phyloP scores from a whole-genome alignment of 2,329 filamentous ascomycete species.

The Colletotrichum limetticola region DNA sequence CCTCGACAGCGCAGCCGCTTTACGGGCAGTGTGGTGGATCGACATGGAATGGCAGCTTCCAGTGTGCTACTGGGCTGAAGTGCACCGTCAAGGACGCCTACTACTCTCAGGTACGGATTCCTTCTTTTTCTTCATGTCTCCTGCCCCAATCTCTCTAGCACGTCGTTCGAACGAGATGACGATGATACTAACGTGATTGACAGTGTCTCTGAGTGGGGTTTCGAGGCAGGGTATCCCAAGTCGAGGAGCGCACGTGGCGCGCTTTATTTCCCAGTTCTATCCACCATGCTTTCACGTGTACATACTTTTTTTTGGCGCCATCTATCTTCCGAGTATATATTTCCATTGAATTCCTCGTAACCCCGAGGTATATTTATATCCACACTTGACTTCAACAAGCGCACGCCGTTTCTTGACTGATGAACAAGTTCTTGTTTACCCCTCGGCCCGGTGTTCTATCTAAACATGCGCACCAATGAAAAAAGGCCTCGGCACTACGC shows the following conservation, averaged over 20 bases:
- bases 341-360: not conserved
- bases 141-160: not conserved
- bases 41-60: conserved; percentile 39
- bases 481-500: not conserved
- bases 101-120: conserved; percentile 31
- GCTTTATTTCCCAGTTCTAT: not conserved
- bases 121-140: too few relatives aligned
- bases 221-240: not conserved
- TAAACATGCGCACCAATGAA: conserved; percentile 29
- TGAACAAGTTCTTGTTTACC: too few relatives aligned
- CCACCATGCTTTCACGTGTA: not conserved
- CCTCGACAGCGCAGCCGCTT: conserved; percentile 16
- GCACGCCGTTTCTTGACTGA: not conserved
- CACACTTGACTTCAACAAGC: not conserved
- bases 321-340: conserved; percentile 4
- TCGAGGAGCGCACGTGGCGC: not conserved
- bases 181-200: not conserved
- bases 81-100: conserved; percentile 37
- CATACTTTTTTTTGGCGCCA: not conserved
- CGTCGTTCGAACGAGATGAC: not conserved
- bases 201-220: conserved; percentile 17
- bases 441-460: not conserved
- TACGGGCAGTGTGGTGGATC: conserved; percentile 38
- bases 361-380: not conserved
- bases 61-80: conserved; percentile 34